These are phyloP conservation scores for Artemisia tridentata DNA, from an alignment of 129 eudicot species.

Conservation along the genomic window DNA sequence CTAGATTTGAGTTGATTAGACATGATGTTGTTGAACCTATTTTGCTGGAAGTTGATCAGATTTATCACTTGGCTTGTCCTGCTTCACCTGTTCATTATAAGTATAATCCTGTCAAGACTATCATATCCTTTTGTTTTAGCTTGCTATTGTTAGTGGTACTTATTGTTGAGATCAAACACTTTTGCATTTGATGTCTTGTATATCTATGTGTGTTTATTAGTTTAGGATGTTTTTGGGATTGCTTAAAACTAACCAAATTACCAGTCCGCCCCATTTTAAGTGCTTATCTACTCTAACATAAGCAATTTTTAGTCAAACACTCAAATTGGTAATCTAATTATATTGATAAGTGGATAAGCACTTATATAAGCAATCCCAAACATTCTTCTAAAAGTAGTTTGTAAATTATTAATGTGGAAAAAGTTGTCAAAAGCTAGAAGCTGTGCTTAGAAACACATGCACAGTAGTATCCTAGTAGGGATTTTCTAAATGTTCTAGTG, in stretches of 20 bases:
- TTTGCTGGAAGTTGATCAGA: slow-evolving; percentile 84
- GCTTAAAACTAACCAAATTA: too few species aligned
- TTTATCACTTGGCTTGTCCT: slow-evolving; percentile 89
- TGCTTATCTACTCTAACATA: too few species aligned
- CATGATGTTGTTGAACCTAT: slow-evolving; percentile 93
- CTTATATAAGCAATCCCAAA: too few species aligned
- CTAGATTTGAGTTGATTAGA: slow-evolving; percentile 81
- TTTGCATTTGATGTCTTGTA: slow-evolving; percentile 6
- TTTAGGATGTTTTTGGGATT: too few species aligned
- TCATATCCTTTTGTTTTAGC: slow-evolving; percentile 61
- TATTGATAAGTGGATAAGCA: too few species aligned
- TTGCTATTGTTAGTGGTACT: slow-evolving; percentile 2
- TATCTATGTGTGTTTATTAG: background rate
- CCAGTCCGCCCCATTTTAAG: too few species aligned
- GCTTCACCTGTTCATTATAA: slow-evolving; percentile 94
- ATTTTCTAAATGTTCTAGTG: background rate
- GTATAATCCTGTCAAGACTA: slow-evolving; percentile 90
- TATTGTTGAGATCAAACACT: background rate
- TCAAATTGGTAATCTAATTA: too few species aligned
- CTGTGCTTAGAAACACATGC: slow-evolving; percentile 1
- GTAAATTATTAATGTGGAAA: too few species aligned
- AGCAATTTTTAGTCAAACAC: too few species aligned
- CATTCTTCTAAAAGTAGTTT: too few species aligned
- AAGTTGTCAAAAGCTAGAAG: slow-evolving; percentile 7
- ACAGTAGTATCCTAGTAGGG: background rate